A percentile compares a stretch with the other conserved stretches of the same genome.
Evolutionary conservation across 1,284 basidiomycete species (phyloP).

Genomic region (Peniophora sp.): DNA sequence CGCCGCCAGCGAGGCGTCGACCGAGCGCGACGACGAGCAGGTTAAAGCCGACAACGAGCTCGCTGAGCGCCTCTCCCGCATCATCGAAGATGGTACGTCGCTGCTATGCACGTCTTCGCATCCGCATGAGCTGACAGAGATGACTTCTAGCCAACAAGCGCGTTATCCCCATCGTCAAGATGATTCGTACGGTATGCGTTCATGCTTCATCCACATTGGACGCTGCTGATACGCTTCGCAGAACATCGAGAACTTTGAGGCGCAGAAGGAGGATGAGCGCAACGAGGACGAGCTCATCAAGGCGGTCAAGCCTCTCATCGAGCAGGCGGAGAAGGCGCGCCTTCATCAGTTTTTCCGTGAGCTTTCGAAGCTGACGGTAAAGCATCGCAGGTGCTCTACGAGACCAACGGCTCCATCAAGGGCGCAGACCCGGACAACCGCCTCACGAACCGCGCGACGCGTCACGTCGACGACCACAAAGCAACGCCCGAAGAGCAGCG

Average conservation of each 20-base stretch:
- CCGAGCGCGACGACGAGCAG: constrained; percentile 1
- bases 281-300: neutral
- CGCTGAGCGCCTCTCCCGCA: neutral
- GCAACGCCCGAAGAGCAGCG: neutral
- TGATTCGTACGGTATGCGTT: neutral
- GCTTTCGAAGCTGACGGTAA: too few relatives aligned
- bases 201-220: neutral
- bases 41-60: neutral
- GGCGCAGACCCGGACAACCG: constrained; percentile 1
- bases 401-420: neutral
- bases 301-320: neutral
- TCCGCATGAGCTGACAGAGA: too few relatives aligned
- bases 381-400: neutral
- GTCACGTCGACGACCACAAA: neutral
- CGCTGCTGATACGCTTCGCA: neutral
- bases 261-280: neutral
- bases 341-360: too few relatives aligned
- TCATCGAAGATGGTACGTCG: neutral
- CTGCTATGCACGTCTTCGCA: too few relatives aligned
- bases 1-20: neutral
- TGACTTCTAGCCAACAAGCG: neutral
- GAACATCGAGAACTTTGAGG: constrained; percentile 1
- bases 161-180: neutral
- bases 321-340: neutral
- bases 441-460: neutral